These are phyloP conservation scores for Guyanaporus albipodus DNA, from an alignment of 768 basidiomycete genomes.

Conservation along the genomic window DNA sequence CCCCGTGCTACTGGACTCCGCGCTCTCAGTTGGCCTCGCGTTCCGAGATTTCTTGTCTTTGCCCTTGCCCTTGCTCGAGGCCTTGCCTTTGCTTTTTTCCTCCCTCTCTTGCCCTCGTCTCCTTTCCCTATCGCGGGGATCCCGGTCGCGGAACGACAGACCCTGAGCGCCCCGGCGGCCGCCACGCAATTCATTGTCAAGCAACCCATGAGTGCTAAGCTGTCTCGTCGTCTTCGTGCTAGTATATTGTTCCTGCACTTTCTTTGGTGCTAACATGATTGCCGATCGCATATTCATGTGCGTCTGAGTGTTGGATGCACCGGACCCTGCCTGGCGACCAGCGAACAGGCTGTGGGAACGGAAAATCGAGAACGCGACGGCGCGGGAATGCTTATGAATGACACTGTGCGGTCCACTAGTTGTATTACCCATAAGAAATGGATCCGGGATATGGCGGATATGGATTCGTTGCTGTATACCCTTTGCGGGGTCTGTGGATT, in stretches of 20 bases:
- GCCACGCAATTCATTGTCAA: conserved; percentile 41
- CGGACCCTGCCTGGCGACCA: conserved; percentile 8
- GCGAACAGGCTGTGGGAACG: conserved; percentile 46
- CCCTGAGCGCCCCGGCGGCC: conserved; percentile 16
- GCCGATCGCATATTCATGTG: conserved; percentile 29
- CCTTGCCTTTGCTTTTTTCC: conserved; percentile 16
- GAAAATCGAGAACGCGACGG: conserved; percentile 74
- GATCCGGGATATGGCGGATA: conserved; percentile 52
- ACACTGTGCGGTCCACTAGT: conserved; percentile 58
- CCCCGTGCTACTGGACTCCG: conserved; percentile 32
- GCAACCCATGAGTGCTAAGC: conserved; percentile 62
- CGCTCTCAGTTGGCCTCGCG: conserved; percentile 28
- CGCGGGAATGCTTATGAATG: conserved; percentile 81
- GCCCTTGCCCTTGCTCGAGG: conserved; percentile 31
- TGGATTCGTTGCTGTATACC: conserved; percentile 67
- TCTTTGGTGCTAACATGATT: conserved; percentile 67
- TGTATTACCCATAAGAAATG: conserved; percentile 38
- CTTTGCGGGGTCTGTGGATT: conserved; percentile 47
- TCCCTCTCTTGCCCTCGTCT: conserved; percentile 19
- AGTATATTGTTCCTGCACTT: conserved; percentile 76
- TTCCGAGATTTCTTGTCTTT: conserved; percentile 28
- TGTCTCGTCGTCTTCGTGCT: conserved; percentile 70
- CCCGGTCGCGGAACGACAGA: conserved; percentile 16
- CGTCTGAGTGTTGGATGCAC: conserved; percentile 13
- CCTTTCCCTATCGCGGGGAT: conserved; percentile 23